phyloP scores from a whole-genome alignment of 129 eudicot species.

The Arctium lappa region DNA sequence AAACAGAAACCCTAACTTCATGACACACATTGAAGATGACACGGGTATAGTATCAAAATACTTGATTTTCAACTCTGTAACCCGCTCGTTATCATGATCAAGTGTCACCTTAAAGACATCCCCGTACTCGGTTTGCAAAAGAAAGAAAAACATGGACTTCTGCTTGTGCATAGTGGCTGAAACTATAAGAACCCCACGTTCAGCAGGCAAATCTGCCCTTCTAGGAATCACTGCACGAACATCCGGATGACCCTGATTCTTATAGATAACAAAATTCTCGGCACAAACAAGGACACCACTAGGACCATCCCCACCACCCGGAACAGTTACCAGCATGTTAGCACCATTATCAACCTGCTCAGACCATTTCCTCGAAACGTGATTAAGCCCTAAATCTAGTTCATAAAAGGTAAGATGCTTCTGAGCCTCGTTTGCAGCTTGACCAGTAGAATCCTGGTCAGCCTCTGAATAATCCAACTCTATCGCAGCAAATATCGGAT shows the following conservation, averaged over 20 bases:
- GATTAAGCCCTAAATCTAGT: slow-evolving; percentile 91
- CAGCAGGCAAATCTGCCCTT: slow-evolving; percentile 87
- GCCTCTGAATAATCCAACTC: slow-evolving; percentile 98
- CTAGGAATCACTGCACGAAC: slow-evolving; percentile 93
- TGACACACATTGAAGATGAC: slow-evolving; percentile 80
- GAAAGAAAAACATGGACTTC: slow-evolving; percentile 87
- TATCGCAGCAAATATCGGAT: slow-evolving; percentile 91
- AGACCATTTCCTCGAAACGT: slow-evolving; percentile 97
- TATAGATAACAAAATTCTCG: slow-evolving; percentile 89
- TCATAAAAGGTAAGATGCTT: slow-evolving; percentile 90
- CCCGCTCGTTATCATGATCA: slow-evolving; percentile 82
- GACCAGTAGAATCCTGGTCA: slow-evolving; percentile 97
- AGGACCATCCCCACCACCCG: slow-evolving; percentile 99
- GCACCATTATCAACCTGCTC: slow-evolving; percentile 97
- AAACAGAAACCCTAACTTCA: slow-evolving; percentile 88
- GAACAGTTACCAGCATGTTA: slow-evolving; percentile 94
- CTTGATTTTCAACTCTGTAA: slow-evolving; percentile 83
- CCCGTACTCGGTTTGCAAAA: slow-evolving; percentile 92
- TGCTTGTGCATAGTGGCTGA: slow-evolving; percentile 97
- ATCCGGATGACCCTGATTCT: slow-evolving; percentile 91
- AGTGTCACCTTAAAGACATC: slow-evolving; percentile 89
- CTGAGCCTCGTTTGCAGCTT: slow-evolving; percentile 87
- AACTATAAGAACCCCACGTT: slow-evolving; percentile 92
- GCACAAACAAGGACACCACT: slow-evolving; percentile 99
- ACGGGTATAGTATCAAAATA: slow-evolving; percentile 96